Evolutionary conservation across 768 basidiomycete genomes (phyloP).

Genomic region (Kwoniella newhampshirensis): DNA sequence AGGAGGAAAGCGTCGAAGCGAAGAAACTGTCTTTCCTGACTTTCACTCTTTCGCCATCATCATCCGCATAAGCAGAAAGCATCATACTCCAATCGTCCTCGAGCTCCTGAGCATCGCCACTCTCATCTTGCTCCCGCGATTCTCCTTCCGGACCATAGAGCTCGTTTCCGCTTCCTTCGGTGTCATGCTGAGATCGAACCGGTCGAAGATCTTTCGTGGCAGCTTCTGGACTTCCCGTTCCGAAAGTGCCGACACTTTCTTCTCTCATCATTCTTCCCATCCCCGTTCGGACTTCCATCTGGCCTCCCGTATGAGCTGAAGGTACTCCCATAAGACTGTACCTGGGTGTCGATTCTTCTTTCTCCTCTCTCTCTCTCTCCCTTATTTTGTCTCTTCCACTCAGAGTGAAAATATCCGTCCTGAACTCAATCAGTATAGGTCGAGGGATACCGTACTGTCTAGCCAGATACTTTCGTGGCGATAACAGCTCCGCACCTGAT

Average conservation of each 20-base stretch:
- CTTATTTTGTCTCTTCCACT: constrained; percentile 8
- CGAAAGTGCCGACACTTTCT: constrained; percentile 16
- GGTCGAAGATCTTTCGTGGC: not conserved
- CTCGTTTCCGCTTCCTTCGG: not conserved
- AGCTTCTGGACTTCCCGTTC: constrained; percentile 1
- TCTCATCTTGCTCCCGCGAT: not conserved
- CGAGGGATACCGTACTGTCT: constrained; percentile 12
- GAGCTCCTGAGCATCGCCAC: not conserved
- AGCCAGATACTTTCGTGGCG: constrained; percentile 13
- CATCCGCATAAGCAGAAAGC: constrained; percentile 27
- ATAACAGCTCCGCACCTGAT: constrained; percentile 3
- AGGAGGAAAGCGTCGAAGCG: too few species aligned
- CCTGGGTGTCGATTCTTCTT: constrained; percentile 4
- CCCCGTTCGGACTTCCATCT: not conserved
- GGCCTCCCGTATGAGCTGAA: too few species aligned
- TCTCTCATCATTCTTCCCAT: constrained; percentile 14
- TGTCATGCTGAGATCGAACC: not conserved
- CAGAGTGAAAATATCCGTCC: constrained; percentile 24
- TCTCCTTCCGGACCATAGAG: not conserved
- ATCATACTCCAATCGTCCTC: constrained; percentile 28
- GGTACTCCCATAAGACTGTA: not conserved
- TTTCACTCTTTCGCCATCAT: not conserved
- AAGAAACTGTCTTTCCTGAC: constrained; percentile 16
- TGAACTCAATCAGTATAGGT: constrained; percentile 25
- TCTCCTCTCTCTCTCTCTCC: not conserved